Percentiles rank a stretch among this genome's conserved stretches.
Evolutionary conservation across 495 filamentous ascomycete genomes (phyloP).

Genomic region (Thermothielavioides terrestris): DNA sequence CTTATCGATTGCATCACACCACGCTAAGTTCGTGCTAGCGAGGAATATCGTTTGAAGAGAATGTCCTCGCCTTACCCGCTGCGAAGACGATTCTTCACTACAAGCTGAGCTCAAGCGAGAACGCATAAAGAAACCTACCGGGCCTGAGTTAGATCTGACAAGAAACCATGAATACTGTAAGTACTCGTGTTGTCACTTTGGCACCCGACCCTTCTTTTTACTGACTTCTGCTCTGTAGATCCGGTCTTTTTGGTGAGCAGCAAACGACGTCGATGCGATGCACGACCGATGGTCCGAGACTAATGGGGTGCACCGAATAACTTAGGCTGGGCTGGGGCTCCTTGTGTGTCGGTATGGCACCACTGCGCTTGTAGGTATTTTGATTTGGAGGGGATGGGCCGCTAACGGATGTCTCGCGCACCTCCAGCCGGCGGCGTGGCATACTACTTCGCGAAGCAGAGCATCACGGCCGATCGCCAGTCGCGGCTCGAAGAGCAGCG

Average conservation of each 20-base stretch:
- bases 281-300: background rate
- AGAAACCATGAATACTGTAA: conserved; percentile 24
- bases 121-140: no score
- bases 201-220: no score
- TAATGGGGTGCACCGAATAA: conserved; percentile 2
- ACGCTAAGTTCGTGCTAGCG: background rate
- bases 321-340: conserved; percentile 76
- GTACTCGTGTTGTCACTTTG: no score
- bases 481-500: conserved; percentile 59
- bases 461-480: conserved; percentile 81
- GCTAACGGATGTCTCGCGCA: conserved; percentile 15
- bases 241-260: conserved; percentile 53
- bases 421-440: conserved; percentile 66
- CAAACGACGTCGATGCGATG: background rate
- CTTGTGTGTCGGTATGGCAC: conserved; percentile 63
- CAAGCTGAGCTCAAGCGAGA: no score
- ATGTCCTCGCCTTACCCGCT: background rate
- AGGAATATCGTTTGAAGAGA: background rate
- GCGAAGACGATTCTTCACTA: no score
- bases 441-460: conserved; percentile 93
- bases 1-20: conserved; percentile 26
- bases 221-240: conserved; percentile 34
- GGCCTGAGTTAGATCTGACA: no score
- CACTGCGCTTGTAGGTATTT: background rate
- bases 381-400: background rate